Percentiles rank a stretch among this genome's conserved stretches.
These are phyloP conservation scores for Rhododendron kiyosumense DNA, from an alignment of 148 eudicot species.

Conservation along the genomic window DNA sequence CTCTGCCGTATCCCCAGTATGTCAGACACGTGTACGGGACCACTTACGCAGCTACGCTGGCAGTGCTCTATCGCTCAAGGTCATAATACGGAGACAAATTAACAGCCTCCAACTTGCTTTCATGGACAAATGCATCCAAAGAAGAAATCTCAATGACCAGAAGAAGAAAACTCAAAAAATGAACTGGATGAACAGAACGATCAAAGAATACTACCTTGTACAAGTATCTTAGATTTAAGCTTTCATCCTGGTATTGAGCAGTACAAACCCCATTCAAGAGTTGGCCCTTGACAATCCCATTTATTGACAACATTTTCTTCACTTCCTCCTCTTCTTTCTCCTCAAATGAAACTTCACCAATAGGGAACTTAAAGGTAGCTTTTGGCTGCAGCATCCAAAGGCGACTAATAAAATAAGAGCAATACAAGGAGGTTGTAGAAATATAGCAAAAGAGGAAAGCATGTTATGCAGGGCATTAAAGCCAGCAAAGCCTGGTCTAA, in stretches of 20 bases:
- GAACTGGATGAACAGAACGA: constrained; percentile 8
- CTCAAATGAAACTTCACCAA: constrained; percentile 75
- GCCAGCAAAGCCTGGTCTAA: neutral
- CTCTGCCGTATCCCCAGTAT: neutral
- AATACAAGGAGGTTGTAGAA: neutral
- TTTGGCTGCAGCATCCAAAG: constrained; percentile 61
- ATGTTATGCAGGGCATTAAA: constrained; percentile 1
- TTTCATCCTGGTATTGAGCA: constrained; percentile 64
- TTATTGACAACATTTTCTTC: constrained; percentile 53
- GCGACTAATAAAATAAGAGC: constrained; percentile 7
- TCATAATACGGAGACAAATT: neutral
- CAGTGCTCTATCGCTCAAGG: neutral
- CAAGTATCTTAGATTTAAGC: constrained; percentile 61
- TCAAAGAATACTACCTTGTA: constrained; percentile 61
- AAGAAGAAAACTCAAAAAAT: neutral
- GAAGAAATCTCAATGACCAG: neutral
- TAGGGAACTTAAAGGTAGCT: constrained; percentile 76
- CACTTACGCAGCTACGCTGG: neutral
- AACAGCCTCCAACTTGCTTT: neutral
- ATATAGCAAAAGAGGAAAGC: constrained; percentile 14
- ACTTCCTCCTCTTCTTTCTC: constrained; percentile 74
- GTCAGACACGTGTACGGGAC: neutral
- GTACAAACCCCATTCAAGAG: constrained; percentile 66
- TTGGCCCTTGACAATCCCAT: constrained; percentile 60
- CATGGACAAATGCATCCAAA: neutral